phyloP scores from a whole-genome alignment of 176 grass and related monocot genomes.

The Bolboschoenus planiculmis region DNA sequence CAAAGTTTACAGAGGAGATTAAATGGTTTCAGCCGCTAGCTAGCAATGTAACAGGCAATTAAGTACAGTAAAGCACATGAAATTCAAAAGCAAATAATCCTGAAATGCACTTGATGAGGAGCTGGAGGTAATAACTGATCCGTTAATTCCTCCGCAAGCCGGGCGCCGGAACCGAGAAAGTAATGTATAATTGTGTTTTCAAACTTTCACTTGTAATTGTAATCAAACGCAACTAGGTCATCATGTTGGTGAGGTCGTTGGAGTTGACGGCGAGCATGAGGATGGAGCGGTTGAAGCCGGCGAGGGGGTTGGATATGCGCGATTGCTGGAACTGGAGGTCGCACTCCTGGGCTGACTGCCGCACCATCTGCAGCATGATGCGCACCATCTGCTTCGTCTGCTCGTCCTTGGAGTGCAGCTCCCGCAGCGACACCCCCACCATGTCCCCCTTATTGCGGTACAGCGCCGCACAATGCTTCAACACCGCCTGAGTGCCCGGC shows the following conservation, averaged over 20 bases:
- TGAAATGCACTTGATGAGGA: not conserved
- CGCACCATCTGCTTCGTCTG: not conserved
- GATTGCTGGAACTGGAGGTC: not conserved
- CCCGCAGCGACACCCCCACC: not conserved
- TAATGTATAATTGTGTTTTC: not conserved
- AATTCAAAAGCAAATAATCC: not conserved
- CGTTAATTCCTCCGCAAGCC: no score
- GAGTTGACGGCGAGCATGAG: not conserved
- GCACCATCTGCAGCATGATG: not conserved
- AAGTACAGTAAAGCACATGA: not conserved
- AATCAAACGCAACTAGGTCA: not conserved
- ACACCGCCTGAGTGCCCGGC: not conserved
- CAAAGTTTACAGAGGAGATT: not conserved
- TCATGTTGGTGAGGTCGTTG: constrained; percentile 13
- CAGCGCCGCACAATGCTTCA: not conserved
- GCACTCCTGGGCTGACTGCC: not conserved
- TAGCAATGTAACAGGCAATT: not conserved
- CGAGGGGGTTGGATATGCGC: not conserved
- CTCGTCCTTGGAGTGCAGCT: not conserved
- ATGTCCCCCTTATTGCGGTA: not conserved
- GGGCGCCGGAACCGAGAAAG: no score
- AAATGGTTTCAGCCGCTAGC: not conserved
- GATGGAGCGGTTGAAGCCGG: not conserved
- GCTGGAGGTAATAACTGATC: not conserved
- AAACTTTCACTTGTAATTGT: not conserved